Conservation (phyloP, 202 grass and related monocot genomes). For the Setaria italica region DNA sequence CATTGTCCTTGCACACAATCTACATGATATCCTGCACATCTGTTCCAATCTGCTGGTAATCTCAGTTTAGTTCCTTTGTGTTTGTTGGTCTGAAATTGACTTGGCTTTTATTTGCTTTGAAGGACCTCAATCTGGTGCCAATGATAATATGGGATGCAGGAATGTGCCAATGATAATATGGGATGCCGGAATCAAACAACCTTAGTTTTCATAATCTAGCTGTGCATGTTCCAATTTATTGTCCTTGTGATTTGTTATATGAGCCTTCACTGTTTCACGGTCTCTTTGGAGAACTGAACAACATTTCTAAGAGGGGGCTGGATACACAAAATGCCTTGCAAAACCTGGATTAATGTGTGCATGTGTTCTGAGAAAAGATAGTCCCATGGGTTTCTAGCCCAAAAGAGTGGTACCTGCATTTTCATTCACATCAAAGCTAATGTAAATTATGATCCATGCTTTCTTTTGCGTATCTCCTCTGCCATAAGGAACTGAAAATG, state of each 20-base stretch:
- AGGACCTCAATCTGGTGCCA: not conserved
- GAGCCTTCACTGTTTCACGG: not conserved
- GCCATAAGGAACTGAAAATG: conserved; percentile 3
- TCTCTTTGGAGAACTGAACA: not conserved
- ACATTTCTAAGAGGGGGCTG: not conserved
- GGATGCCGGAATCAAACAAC: not conserved
- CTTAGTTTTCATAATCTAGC: not conserved
- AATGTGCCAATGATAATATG: not conserved
- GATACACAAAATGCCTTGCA: not conserved
- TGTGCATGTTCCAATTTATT: not conserved
- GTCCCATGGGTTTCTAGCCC: not conserved
- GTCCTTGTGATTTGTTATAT: not conserved
- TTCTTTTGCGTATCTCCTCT: not conserved
- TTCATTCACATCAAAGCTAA: not conserved
- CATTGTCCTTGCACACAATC: not conserved
- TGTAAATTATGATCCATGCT: not conserved
- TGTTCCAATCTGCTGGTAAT: conserved; percentile 3
- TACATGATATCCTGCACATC: conserved; percentile 12
- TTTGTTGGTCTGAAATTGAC: not conserved
- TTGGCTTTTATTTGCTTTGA: conserved; percentile 6
- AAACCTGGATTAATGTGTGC: not conserved
- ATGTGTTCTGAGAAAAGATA: not conserved
- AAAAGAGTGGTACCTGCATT: not conserved
- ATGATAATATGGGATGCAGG: not conserved
- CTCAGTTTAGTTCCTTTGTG: not conserved